phyloP scores from a whole-genome alignment of 1,284 basidiomycete species.

The Ceraceosorus guamensis region DNA sequence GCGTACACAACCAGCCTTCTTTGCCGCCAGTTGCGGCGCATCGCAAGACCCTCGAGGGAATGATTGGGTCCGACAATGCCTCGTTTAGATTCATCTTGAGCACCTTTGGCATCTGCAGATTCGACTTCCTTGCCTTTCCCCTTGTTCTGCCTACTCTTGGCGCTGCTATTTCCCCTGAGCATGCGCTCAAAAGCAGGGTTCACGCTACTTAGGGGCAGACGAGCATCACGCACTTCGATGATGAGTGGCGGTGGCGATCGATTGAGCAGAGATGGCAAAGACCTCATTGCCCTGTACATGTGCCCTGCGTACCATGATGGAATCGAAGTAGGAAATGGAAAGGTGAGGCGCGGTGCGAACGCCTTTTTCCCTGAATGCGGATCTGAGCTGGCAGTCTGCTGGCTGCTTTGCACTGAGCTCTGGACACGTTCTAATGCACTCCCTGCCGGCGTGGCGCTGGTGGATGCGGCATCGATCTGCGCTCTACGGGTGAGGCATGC shows the following conservation, averaged over 20 bases:
- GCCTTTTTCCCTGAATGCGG: not conserved
- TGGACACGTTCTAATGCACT: no score
- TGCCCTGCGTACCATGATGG: conserved; percentile 96
- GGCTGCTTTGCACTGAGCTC: no score
- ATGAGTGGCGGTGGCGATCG: conserved; percentile 71
- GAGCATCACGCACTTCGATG: conserved; percentile 85
- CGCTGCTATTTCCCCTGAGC: conserved; percentile 37
- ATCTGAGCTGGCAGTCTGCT: no score
- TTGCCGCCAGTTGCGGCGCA: conserved; percentile 19
- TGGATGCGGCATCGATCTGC: no score
- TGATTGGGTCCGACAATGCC: not conserved
- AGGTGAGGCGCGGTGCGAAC: conserved; percentile 48
- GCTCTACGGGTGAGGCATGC: no score
- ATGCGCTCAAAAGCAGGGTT: conserved; percentile 61
- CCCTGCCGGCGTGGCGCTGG: no score
- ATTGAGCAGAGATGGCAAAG: conserved; percentile 56
- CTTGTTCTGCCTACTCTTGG: conserved; percentile 50
- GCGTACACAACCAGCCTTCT: conserved; percentile 78
- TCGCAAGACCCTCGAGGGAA: no score
- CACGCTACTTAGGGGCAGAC: conserved; percentile 85
- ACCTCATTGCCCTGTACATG: conserved; percentile 57
- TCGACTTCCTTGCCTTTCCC: conserved; percentile 48
- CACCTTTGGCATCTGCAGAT: conserved; percentile 55
- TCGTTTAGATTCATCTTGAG: conserved; percentile 15
- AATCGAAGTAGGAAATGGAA: conserved; percentile 53